Percentiles rank a stretch among this genome's conserved stretches.
Conservation (phyloP, 768 basidiomycete species). For the Tricholoma bakamatsutake region DNA sequence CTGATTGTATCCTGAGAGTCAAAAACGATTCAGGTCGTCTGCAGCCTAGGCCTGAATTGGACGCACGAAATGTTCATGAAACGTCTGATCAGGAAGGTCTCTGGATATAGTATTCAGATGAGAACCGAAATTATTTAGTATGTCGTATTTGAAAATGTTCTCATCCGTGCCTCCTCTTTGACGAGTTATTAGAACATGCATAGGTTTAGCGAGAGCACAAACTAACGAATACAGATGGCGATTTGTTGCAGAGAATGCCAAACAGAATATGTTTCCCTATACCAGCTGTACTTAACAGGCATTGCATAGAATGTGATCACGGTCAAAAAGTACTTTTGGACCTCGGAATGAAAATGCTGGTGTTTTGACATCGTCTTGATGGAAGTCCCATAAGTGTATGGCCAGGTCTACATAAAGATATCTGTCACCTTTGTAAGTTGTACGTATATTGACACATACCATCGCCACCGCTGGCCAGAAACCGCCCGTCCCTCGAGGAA, state of each 20-base stretch:
- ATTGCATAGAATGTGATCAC: background rate
- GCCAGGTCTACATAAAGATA: slow-evolving; percentile 35
- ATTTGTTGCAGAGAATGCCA: slow-evolving; percentile 66
- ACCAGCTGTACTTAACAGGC: background rate
- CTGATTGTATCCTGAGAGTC: slow-evolving; percentile 57
- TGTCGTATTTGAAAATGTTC: slow-evolving; percentile 48
- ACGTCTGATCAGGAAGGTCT: slow-evolving; percentile 16
- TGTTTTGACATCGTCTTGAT: slow-evolving; percentile 45
- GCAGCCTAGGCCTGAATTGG: background rate
- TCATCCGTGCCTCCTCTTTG: slow-evolving; percentile 53
- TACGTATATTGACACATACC: slow-evolving; percentile 33
- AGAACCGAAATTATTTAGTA: slow-evolving; percentile 32
- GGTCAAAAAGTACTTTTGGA: slow-evolving; percentile 31
- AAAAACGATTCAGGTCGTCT: background rate
- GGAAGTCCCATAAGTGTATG: slow-evolving; percentile 61
- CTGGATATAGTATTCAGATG: slow-evolving; percentile 6
- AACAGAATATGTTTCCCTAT: slow-evolving; percentile 65
- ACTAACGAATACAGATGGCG: slow-evolving; percentile 61
- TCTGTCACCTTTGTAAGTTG: background rate
- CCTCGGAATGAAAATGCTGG: slow-evolving; percentile 41
- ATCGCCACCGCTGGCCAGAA: slow-evolving; percentile 66
- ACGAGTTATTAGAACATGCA: slow-evolving; percentile 1
- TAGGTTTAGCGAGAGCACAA: slow-evolving; percentile 4
- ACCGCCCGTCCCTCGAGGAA: slow-evolving; percentile 53
- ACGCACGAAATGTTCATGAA: slow-evolving; percentile 25